Percentiles rank a stretch among this genome's conserved stretches.
Evolutionary conservation across 768 basidiomycete genomes (phyloP).

Genomic region (Lactarius evosmus): DNA sequence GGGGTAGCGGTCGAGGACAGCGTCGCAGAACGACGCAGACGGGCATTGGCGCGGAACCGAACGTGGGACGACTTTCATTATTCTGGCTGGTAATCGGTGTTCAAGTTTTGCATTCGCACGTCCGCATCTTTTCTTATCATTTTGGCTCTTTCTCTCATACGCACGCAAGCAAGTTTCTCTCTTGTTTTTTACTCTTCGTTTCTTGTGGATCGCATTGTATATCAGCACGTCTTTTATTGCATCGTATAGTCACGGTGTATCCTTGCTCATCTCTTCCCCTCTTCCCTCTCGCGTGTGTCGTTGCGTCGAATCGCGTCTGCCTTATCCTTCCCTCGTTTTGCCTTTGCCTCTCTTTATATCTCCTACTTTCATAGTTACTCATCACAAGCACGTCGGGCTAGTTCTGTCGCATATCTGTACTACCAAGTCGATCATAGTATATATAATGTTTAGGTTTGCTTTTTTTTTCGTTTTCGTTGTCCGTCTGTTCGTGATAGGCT

Average conservation of each 20-base stretch:
- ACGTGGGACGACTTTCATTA: constrained; percentile 71
- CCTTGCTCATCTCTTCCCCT: neutral
- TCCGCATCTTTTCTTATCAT: constrained; percentile 6
- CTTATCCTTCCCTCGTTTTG: constrained; percentile 7
- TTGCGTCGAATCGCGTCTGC: constrained; percentile 1
- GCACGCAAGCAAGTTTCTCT: constrained; percentile 14
- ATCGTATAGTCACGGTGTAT: constrained; percentile 17
- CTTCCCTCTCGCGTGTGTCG: neutral
- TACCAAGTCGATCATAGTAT: constrained; percentile 28
- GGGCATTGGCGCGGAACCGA: constrained; percentile 55
- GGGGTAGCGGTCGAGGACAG: neutral
- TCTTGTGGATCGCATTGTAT: constrained; percentile 24
- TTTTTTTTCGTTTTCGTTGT: neutral
- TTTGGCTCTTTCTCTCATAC: constrained; percentile 4
- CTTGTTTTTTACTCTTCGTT: neutral
- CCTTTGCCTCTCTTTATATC: constrained; percentile 4
- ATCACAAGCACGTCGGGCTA: constrained; percentile 27
- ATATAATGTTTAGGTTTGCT: constrained; percentile 25
- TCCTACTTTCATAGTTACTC: constrained; percentile 19
- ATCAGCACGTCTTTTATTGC: constrained; percentile 22
- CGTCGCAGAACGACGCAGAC: constrained; percentile 29
- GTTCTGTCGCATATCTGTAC: constrained; percentile 29
- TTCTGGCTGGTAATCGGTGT: constrained; percentile 51
- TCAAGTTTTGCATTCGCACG: neutral
- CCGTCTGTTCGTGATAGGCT: neutral